phyloP scores from a whole-genome alignment of 1,139 yeast species.

The Pichia sp. region DNA sequence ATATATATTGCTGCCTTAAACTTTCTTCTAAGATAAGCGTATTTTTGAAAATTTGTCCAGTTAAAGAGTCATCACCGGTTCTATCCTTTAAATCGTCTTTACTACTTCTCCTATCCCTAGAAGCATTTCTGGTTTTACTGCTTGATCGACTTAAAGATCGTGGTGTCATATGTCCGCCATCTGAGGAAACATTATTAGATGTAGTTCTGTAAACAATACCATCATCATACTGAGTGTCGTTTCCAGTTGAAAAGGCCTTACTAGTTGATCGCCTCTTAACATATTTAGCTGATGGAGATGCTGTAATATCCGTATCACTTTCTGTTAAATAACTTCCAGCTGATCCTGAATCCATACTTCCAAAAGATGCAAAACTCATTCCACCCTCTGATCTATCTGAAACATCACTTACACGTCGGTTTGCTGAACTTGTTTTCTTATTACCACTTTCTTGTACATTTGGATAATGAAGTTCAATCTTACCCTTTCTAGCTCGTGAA shows the following conservation, averaged over 20 bases:
- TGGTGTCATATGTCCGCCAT: conserved; percentile 9
- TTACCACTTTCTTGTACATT: neutral
- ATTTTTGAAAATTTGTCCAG: conserved; percentile 73
- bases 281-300: conserved; percentile 12
- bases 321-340: conserved; percentile 16
- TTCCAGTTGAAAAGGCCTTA: neutral
- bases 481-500: conserved; percentile 17
- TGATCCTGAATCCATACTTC: conserved; percentile 11
- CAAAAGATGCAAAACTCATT: conserved; percentile 7
- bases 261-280: conserved; percentile 1
- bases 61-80: conserved; percentile 22
- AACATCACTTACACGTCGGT: conserved; percentile 24
- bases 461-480: neutral
- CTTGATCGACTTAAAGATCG: conserved; percentile 17
- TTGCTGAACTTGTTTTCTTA: conserved; percentile 3
- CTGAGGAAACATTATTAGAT: conserved; percentile 4
- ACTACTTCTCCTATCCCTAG: conserved; percentile 2
- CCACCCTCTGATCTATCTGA: conserved; percentile 21
- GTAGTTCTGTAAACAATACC: conserved; percentile 9
- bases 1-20: conserved; percentile 70
- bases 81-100: conserved; percentile 6
- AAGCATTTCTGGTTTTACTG: conserved; percentile 12
- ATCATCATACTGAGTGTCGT: conserved; percentile 6
- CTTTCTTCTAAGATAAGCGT: conserved; percentile 79
- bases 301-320: conserved; percentile 20